Conservation (phyloP, 148 eudicot species). For the Talinum fruticosum region DNA sequence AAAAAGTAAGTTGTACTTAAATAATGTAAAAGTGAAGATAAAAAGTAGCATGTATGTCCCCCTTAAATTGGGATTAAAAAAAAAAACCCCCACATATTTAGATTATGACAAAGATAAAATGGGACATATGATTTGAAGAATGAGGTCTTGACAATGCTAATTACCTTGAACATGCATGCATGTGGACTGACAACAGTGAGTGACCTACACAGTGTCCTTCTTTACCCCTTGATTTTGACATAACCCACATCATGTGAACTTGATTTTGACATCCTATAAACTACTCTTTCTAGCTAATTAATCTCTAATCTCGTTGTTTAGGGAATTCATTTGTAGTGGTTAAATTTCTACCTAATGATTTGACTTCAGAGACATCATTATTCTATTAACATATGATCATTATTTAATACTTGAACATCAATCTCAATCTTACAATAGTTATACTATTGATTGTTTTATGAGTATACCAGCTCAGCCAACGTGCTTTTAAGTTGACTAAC, state of each 20-base stretch:
- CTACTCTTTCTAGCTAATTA: not conserved
- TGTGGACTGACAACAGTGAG: slow-evolving; percentile 10
- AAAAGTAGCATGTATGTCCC: not conserved
- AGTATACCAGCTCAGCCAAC: not conserved
- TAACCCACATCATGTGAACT: slow-evolving; percentile 1
- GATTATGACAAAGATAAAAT: not conserved
- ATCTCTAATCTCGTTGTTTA: not conserved
- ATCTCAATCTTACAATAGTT: not conserved
- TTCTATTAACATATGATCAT: too few relatives aligned
- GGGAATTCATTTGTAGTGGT: too few relatives aligned
- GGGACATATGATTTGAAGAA: too few relatives aligned
- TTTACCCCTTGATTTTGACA: not conserved
- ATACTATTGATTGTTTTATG: not conserved
- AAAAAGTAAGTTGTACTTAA: too few relatives aligned
- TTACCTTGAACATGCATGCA: slow-evolving; percentile 9
- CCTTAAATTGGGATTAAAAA: not conserved
- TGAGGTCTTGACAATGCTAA: slow-evolving; percentile 8
- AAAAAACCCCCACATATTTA: not conserved
- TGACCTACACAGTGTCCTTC: not conserved
- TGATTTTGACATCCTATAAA: not conserved
- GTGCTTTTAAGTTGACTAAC: too few relatives aligned
- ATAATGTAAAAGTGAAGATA: not conserved
- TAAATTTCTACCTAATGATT: not conserved
- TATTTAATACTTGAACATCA: too few relatives aligned
- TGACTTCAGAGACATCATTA: not conserved